phyloP scores from a whole-genome alignment of 2,329 filamentous ascomycete species.

The Elsinoe arachidis region DNA sequence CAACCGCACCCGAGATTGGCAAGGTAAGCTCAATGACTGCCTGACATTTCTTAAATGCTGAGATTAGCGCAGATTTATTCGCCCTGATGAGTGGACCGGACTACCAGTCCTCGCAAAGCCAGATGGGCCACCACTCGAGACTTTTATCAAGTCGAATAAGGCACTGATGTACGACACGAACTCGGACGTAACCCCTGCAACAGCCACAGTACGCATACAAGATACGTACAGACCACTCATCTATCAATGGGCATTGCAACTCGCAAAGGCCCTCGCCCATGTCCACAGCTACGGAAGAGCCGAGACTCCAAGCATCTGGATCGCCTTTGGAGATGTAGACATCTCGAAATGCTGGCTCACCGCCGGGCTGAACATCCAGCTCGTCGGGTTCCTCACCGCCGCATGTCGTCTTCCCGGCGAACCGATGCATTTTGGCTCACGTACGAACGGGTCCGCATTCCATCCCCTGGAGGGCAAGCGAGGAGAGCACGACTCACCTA shows the following conservation, averaged over 20 bases:
- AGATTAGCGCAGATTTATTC: neutral
- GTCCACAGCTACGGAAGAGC: neutral
- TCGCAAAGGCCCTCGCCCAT: neutral
- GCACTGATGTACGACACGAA: neutral
- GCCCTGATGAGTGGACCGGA: neutral
- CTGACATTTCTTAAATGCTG: neutral
- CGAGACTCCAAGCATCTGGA: neutral
- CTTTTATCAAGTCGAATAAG: neutral
- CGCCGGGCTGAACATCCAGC: neutral
- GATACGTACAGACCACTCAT: neutral
- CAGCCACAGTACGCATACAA: neutral
- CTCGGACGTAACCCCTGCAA: neutral
- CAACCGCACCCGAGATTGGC: neutral
- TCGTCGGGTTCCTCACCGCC: neutral
- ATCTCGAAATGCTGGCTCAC: neutral
- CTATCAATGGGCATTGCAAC: neutral
- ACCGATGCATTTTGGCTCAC: neutral
- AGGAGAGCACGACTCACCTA: neutral
- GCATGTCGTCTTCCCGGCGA: neutral
- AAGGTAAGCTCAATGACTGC: neutral
- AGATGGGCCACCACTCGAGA: neutral
- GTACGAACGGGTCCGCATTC: neutral
- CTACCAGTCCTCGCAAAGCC: neutral
- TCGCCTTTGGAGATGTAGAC: neutral
- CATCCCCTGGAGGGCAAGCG: neutral